phyloP scores from a whole-genome alignment of 2,329 filamentous ascomycete genomes.

The Colletotrichum cuscutae region DNA sequence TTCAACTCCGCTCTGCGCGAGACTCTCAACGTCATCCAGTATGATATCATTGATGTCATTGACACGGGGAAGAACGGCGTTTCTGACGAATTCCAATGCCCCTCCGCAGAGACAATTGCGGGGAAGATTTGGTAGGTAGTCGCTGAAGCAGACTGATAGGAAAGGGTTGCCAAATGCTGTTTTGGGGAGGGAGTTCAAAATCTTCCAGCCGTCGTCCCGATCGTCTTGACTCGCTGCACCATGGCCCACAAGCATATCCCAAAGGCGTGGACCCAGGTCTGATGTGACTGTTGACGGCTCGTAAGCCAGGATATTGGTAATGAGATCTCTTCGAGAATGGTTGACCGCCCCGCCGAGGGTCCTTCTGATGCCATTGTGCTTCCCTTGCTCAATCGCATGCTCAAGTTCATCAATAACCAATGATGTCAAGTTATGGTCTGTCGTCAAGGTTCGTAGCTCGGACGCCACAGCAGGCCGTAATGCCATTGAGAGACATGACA shows the following conservation, averaged over 20 bases:
- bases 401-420: slow-evolving; percentile 75
- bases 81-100: slow-evolving; percentile 71
- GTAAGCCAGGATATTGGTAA: slow-evolving; percentile 66
- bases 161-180: slow-evolving; percentile 65
- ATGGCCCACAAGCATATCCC: slow-evolving; percentile 78
- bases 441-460: slow-evolving; percentile 67
- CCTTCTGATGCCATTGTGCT: slow-evolving; percentile 51
- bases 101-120: slow-evolving; percentile 69
- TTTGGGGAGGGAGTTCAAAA: slow-evolving; percentile 63
- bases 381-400: slow-evolving; percentile 57
- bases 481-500: slow-evolving; percentile 69
- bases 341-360: slow-evolving; percentile 61
- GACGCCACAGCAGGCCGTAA: slow-evolving; percentile 55
- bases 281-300: slow-evolving; percentile 70
- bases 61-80: slow-evolving; percentile 58
- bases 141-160: slow-evolving; percentile 61
- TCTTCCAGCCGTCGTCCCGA: slow-evolving; percentile 75
- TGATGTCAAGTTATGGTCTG: slow-evolving; percentile 69
- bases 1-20: slow-evolving; percentile 68
- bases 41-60: slow-evolving; percentile 55
- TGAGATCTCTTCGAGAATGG: slow-evolving; percentile 66
- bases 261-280: slow-evolving; percentile 72
- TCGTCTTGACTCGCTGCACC: slow-evolving; percentile 68
- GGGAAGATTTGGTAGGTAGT: slow-evolving; percentile 67
- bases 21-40: slow-evolving; percentile 61